Percentiles rank a stretch among this genome's conserved stretches.
These are phyloP conservation scores for Nemania serpens DNA, from an alignment of 2,329 filamentous ascomycete genomes.

Conservation along the genomic window DNA sequence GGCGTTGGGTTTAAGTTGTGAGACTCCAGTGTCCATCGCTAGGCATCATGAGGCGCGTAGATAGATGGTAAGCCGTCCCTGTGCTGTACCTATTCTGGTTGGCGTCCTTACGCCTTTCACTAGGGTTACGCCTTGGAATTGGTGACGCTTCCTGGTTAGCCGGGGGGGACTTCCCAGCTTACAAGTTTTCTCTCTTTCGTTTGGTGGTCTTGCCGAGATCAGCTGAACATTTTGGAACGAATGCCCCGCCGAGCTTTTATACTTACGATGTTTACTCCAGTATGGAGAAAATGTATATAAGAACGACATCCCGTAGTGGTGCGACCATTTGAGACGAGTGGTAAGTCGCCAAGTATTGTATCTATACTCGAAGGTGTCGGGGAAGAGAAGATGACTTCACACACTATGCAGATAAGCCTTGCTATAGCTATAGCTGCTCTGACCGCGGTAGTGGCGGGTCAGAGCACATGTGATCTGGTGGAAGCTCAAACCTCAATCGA, in stretches of 20 bases:
- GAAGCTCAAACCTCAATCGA: slow-evolving; percentile 40
- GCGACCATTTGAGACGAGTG: not conserved
- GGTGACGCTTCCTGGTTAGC: slow-evolving; percentile 2
- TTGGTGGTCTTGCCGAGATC: slow-evolving; percentile 6
- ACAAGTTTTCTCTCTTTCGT: not conserved
- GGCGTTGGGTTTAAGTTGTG: not conserved
- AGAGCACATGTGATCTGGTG: slow-evolving; percentile 47
- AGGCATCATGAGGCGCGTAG: not conserved
- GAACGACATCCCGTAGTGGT: not conserved
- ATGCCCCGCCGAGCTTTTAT: not conserved
- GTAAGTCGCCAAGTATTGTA: not conserved
- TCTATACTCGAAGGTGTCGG: not conserved
- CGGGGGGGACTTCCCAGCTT: slow-evolving; percentile 7
- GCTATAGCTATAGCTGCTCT: slow-evolving; percentile 28
- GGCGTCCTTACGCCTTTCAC: slow-evolving; percentile 7
- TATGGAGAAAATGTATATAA: slow-evolving; percentile 1
- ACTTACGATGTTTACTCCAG: not conserved
- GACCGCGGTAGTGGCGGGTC: slow-evolving; percentile 16
- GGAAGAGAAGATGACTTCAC: slow-evolving; percentile 27
- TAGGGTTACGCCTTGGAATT: slow-evolving; percentile 14
- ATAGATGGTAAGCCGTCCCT: not conserved
- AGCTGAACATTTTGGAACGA: slow-evolving; percentile 2
- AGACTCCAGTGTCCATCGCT: not conserved
- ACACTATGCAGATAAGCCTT: slow-evolving; percentile 23
- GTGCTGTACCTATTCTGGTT: not conserved